Evolutionary conservation across 129 eudicot genomes (phyloP).

Genomic region (Flaveria bidentis): DNA sequence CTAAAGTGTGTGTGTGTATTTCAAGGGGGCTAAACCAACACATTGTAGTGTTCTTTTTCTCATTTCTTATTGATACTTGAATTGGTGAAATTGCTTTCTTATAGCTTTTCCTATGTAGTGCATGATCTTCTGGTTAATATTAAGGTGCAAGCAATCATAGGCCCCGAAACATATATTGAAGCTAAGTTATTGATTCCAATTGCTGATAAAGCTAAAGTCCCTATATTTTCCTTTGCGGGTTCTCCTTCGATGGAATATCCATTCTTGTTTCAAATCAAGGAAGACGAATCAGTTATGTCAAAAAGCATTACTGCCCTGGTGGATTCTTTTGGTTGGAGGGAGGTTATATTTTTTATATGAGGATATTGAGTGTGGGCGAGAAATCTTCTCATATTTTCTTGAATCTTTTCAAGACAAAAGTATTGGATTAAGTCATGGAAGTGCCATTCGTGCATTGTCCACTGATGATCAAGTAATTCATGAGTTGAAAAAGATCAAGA

Average conservation of each 20-base stretch:
- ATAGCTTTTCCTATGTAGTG: slow-evolving; percentile 20
- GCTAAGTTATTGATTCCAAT: slow-evolving; percentile 29
- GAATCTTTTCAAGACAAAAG: slow-evolving; percentile 32
- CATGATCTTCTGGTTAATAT: slow-evolving; percentile 39
- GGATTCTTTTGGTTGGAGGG: slow-evolving; percentile 35
- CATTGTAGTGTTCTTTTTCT: too few species aligned
- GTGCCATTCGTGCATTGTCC: slow-evolving; percentile 31
- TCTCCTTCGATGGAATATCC: slow-evolving; percentile 29
- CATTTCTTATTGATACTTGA: background rate
- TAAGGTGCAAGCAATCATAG: slow-evolving; percentile 42
- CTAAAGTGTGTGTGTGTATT: too few species aligned
- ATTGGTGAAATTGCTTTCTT: background rate
- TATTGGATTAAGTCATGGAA: slow-evolving; percentile 24
- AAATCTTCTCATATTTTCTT: slow-evolving; percentile 23
- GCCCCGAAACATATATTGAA: slow-evolving; percentile 35
- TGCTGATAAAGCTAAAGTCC: slow-evolving; percentile 38
- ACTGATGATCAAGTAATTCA: slow-evolving; percentile 38
- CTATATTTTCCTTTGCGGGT: slow-evolving; percentile 36
- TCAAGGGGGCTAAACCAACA: too few species aligned
- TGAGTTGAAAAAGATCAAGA: slow-evolving; percentile 36
- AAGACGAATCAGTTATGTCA: slow-evolving; percentile 35
- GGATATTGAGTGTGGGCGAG: slow-evolving; percentile 33
- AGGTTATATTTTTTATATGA: slow-evolving; percentile 37
- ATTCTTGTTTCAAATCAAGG: slow-evolving; percentile 35
- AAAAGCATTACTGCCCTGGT: slow-evolving; percentile 37